Conservation (phyloP, 192 early-diverging fungal species). For the Umbelopsis vinacea region DNA sequence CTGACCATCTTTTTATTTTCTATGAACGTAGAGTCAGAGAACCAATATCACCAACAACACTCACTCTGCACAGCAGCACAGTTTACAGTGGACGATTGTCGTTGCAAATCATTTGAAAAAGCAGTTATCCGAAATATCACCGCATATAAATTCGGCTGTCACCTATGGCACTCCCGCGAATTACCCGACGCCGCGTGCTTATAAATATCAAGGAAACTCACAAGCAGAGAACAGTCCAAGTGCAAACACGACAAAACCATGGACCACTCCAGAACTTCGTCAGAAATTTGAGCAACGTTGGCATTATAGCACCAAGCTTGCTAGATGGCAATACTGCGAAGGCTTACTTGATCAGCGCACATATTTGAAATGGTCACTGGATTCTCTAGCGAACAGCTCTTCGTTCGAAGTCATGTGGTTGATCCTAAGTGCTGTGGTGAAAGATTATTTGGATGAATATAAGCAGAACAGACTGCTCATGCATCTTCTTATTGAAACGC, state of each 20-base stretch:
- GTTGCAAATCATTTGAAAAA: slow-evolving; percentile 52
- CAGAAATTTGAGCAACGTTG: slow-evolving; percentile 50
- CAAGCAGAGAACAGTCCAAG: slow-evolving; percentile 27
- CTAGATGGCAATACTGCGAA: slow-evolving; percentile 62
- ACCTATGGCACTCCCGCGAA: slow-evolving; percentile 14
- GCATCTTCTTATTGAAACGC: slow-evolving; percentile 54
- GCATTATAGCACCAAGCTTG: slow-evolving; percentile 53
- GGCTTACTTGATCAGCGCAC: slow-evolving; percentile 55
- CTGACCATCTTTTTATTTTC: background rate
- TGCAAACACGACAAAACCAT: slow-evolving; percentile 43
- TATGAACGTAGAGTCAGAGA: background rate
- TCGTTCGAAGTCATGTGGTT: slow-evolving; percentile 46
- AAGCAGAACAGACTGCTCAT: slow-evolving; percentile 55
- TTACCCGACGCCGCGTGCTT: slow-evolving; percentile 17
- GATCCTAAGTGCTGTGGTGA: slow-evolving; percentile 50
- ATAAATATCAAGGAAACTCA: slow-evolving; percentile 19
- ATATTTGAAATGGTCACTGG: slow-evolving; percentile 53
- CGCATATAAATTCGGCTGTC: slow-evolving; percentile 25
- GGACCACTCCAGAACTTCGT: slow-evolving; percentile 48
- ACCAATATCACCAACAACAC: slow-evolving; percentile 17
- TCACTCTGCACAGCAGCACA: slow-evolving; percentile 24
- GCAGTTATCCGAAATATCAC: slow-evolving; percentile 48
- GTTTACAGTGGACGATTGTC: slow-evolving; percentile 48
- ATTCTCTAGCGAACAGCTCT: slow-evolving; percentile 40
- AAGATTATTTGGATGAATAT: slow-evolving; percentile 58